Evolutionary conservation across 2,329 filamentous ascomycete species (phyloP).

Genomic region (Neospermospora avenae): DNA sequence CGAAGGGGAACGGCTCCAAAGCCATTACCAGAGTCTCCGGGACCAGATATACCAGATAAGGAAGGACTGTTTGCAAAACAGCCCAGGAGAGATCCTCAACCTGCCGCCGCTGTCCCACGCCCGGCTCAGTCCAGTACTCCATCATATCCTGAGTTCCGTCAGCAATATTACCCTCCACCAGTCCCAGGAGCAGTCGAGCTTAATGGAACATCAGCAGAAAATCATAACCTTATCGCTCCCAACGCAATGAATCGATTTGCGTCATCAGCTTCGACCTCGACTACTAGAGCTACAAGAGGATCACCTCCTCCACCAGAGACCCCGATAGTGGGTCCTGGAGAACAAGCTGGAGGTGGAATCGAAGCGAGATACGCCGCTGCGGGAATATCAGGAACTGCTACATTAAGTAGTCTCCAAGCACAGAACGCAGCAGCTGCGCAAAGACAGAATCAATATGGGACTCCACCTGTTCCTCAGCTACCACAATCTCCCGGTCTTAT

Average conservation of each 20-base stretch:
- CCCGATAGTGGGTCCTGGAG: slow-evolving; percentile 70
- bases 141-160: slow-evolving; percentile 29
- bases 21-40: slow-evolving; percentile 78
- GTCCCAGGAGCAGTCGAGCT: slow-evolving; percentile 31
- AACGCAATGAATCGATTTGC: slow-evolving; percentile 58
- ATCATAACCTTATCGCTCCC: slow-evolving; percentile 29
- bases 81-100: slow-evolving; percentile 40
- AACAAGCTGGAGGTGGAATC: slow-evolving; percentile 73
- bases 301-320: slow-evolving; percentile 96
- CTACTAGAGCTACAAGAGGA: slow-evolving; percentile 84
- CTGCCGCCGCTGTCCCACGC: slow-evolving; percentile 19
- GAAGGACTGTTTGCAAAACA: slow-evolving; percentile 73
- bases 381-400: slow-evolving; percentile 82
- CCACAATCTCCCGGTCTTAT: slow-evolving; percentile 31
- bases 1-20: slow-evolving; percentile 78
- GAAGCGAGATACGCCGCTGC: slow-evolving; percentile 89
- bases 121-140: slow-evolving; percentile 21
- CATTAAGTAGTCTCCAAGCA: slow-evolving; percentile 67
- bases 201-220: slow-evolving; percentile 19
- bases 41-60: slow-evolving; percentile 70
- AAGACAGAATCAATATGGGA: slow-evolving; percentile 73
- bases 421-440: slow-evolving; percentile 81
- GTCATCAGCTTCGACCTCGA: slow-evolving; percentile 90
- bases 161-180: slow-evolving; percentile 56
- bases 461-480: slow-evolving; percentile 41